Conservation (phyloP, 352 stramenopile genomes). For the Peronospora farinosa region DNA sequence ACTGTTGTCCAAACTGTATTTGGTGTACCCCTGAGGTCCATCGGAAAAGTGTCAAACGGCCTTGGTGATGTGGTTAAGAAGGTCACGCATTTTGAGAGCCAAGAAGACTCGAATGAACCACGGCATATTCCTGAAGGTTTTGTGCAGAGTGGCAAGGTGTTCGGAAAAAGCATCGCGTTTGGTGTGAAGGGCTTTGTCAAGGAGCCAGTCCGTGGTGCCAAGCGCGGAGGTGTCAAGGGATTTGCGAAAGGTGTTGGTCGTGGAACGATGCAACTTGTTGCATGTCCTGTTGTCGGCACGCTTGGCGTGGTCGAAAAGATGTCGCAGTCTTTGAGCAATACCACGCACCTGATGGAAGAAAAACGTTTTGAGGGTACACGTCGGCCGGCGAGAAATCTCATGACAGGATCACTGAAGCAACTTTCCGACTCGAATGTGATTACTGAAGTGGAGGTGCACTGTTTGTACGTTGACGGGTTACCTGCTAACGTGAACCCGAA, state of each 20-base stretch:
- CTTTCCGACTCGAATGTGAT: constrained; percentile 82
- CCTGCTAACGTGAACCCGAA: constrained; percentile 65
- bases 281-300: constrained; percentile 74
- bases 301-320: constrained; percentile 82
- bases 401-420: constrained; percentile 50
- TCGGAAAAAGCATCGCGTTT: constrained; percentile 73
- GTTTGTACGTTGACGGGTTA: constrained; percentile 60
- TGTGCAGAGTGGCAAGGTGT: constrained; percentile 64
- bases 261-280: constrained; percentile 71
- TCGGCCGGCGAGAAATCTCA: constrained; percentile 63
- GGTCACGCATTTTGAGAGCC: constrained; percentile 70
- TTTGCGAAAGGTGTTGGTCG: constrained; percentile 79
- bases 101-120: constrained; percentile 61
- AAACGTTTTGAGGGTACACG: constrained; percentile 72
- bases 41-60: constrained; percentile 82
- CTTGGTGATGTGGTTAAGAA: constrained; percentile 85
- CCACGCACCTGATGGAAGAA: constrained; percentile 79
- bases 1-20: constrained; percentile 80
- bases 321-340: constrained; percentile 78
- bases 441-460: constrained; percentile 77
- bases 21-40: constrained; percentile 60
- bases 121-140: constrained; percentile 73
- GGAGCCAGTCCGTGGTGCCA: constrained; percentile 71
- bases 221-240: constrained; percentile 63
- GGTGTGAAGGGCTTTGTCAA: constrained; percentile 77